Percentiles rank a stretch among this genome's conserved stretches.
Evolutionary conservation across 1,284 basidiomycete genomes (phyloP).

Genomic region (Leccinum subrobustum): DNA sequence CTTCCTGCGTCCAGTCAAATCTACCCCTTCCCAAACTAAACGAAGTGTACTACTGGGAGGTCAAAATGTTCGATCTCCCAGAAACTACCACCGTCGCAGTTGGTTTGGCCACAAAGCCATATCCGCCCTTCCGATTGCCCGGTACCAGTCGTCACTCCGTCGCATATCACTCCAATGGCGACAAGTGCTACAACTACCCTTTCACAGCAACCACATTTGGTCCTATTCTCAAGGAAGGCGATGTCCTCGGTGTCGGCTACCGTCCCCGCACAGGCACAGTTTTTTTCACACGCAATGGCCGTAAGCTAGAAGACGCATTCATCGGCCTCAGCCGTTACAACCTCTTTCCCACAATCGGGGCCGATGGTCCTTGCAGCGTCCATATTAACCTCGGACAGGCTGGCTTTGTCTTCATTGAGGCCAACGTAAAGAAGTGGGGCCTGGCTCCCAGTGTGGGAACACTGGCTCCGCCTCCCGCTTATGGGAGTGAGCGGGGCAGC

Average conservation of each 20-base stretch:
- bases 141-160: constrained; percentile 90
- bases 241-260: constrained; percentile 92
- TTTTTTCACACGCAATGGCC: constrained; percentile 94
- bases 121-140: constrained; percentile 89
- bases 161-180: constrained; percentile 95
- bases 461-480: constrained; percentile 91
- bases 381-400: constrained; percentile 96
- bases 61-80: constrained; percentile 96
- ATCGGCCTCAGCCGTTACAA: constrained; percentile 86
- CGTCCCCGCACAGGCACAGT: constrained; percentile 93
- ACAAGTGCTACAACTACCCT: constrained; percentile 97
- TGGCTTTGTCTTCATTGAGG: constrained; percentile 97
- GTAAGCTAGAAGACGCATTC: constrained; percentile 93
- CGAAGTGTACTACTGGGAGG: constrained; percentile 98
- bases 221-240: constrained; percentile 85
- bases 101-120: constrained; percentile 93
- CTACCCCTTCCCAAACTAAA: constrained; percentile 92
- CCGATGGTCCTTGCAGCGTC: constrained; percentile 90
- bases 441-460: constrained; percentile 94
- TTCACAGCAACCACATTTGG: constrained; percentile 90
- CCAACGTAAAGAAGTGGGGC: constrained; percentile 99
- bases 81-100: constrained; percentile 80
- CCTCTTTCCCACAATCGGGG: constrained; percentile 92
- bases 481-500: constrained; percentile 91
- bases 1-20: constrained; percentile 92